A percentile compares a stretch with the other conserved stretches of the same genome.
These are phyloP conservation scores for Juglanconis sp. DNA, from an alignment of 2,329 filamentous ascomycete species.

Conservation along the genomic window DNA sequence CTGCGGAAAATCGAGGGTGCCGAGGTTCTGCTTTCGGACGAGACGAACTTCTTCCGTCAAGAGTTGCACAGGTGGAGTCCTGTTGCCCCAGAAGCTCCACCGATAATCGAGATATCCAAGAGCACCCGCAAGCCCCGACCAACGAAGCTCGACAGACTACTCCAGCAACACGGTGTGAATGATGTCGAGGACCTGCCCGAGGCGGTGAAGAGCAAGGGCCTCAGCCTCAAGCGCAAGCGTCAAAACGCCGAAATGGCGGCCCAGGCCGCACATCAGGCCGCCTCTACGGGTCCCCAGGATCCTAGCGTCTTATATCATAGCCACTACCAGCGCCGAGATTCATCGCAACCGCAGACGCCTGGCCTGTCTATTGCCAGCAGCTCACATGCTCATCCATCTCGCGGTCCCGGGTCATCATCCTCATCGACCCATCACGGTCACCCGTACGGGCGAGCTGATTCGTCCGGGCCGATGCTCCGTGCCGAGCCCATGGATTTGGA, in stretches of 20 bases:
- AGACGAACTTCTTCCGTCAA: conserved; percentile 97
- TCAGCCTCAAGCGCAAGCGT: conserved; percentile 69
- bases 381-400: conserved; percentile 32
- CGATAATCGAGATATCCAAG: conserved; percentile 79
- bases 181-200: conserved; percentile 88
- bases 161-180: conserved; percentile 82
- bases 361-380: conserved; percentile 29
- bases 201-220: conserved; percentile 74
- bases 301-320: conserved; percentile 30
- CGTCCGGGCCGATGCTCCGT: conserved; percentile 23
- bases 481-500: conserved; percentile 40
- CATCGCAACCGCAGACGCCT: conserved; percentile 36
- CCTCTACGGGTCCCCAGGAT: conserved; percentile 23
- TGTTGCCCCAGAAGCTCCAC: conserved; percentile 80
- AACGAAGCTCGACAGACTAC: conserved; percentile 93
- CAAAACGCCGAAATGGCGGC: conserved; percentile 54
- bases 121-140: conserved; percentile 94
- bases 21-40: conserved; percentile 83
- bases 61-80: conserved; percentile 94
- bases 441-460: conserved; percentile 25
- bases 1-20: conserved; percentile 95
- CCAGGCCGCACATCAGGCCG: conserved; percentile 18
- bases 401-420: conserved; percentile 31
- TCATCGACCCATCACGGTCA: conserved; percentile 32
- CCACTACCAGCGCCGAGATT: conserved; percentile 32